Evolutionary conservation across 2,329 filamentous ascomycete genomes (phyloP).

Genomic region (Xylariaceae sp.): DNA sequence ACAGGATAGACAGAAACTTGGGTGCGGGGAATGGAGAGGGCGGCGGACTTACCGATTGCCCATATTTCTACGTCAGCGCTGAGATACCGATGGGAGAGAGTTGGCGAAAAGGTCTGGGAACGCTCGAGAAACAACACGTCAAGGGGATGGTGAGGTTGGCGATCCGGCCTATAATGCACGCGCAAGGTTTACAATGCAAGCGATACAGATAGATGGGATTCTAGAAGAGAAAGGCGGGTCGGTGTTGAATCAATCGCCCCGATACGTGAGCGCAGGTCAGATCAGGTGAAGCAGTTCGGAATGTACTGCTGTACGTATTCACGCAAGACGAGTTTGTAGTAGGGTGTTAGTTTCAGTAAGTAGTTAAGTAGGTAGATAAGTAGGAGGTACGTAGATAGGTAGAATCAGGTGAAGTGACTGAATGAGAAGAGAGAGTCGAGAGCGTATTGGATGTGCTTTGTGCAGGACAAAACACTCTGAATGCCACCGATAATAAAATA

Average conservation of each 20-base stretch:
- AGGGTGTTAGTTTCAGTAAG: background rate
- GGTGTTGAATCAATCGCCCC: no score
- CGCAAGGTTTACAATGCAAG: no score
- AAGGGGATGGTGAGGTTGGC: no score
- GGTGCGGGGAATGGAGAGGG: constrained; percentile 8
- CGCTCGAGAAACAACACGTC: background rate
- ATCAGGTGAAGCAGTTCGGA: background rate
- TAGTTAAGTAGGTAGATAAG: constrained; percentile 2
- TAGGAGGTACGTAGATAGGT: constrained; percentile 3
- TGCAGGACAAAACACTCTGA: no score
- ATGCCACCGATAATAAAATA: no score
- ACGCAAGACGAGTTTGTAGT: no score
- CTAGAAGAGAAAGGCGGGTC: no score
- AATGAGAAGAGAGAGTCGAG: background rate
- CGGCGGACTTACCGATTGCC: constrained; percentile 29
- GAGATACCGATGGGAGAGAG: background rate
- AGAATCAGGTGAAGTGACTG: constrained; percentile 1
- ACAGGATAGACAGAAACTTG: constrained; percentile 2
- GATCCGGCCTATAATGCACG: no score
- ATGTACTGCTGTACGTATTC: no score
- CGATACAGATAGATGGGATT: no score
- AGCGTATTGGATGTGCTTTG: no score
- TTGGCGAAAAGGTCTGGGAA: background rate
- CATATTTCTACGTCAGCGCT: constrained; percentile 21
- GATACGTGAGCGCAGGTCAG: no score